Base-by-base conservation (phyloP, 2,329 filamentous ascomycete genomes). In the Diaporthe citri region DNA sequence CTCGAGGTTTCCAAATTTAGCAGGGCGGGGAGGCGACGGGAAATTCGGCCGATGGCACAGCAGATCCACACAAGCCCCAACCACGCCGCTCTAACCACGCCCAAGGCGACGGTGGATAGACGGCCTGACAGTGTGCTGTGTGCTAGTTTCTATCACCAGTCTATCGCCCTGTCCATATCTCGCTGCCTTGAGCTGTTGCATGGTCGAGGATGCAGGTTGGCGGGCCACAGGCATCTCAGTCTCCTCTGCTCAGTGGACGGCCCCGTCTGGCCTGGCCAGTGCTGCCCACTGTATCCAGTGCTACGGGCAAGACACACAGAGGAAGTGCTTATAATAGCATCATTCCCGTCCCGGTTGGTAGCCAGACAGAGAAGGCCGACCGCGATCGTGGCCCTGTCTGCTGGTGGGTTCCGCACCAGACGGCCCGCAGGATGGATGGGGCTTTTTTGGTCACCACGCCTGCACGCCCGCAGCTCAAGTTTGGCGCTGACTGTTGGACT, bases 11-110 rank as follows among this genome's bases (percentile, higher is more conserved):
- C 64, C 64, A 69, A 69, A 69, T 41, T 55, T 69, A 69, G 64
- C 64, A 69, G 34, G 46, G 64, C 48, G 36, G 43, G 34, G 20
- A 66, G 60, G 48, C 34, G 28, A 69, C 46, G 34, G 41, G 46
- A 41, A 52, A 69, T 69, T 69, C 64, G 64, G 62, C 62, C 62
- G 62, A 52, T 67, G 62, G 62, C 62, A 67, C 62, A 67, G 62
- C 62, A 67, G 62, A 39, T 67, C 62, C 62, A 66, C 62, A 34
- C 31, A 39, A 39, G 62, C 28, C 46, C 62, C 36, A 67, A 57
- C 55, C 28, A 22, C 55, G 55, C 28, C 31, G 4, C 20, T 25
- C 52, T 25, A 22, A 36, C 34, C n/a, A 41, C 20, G 57, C 17
- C 6, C 15, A 17, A 8, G 25, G 13, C 52, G 6, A 28, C 34